phyloP scores from a whole-genome alignment of 2,329 filamentous ascomycete species.

The Daldinia eschscholtzii region DNA sequence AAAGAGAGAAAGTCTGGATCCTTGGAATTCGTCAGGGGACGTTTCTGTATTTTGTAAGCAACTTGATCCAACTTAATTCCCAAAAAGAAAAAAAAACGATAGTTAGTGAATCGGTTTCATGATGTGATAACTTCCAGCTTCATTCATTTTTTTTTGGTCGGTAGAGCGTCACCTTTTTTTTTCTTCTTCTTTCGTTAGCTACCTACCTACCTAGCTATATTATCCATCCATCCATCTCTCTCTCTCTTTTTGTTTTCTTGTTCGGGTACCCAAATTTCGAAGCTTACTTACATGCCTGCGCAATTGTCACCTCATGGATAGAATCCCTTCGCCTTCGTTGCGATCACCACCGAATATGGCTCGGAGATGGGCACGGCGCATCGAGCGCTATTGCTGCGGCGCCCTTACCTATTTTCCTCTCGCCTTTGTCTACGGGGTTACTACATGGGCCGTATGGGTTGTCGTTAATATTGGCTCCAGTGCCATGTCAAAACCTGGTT shows the following conservation, averaged over 20 bases:
- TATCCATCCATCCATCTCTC: neutral
- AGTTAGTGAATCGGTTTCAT: slow-evolving; percentile 32
- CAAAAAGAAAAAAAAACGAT: slow-evolving; percentile 7
- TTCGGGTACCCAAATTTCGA: neutral
- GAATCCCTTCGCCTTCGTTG: slow-evolving; percentile 44
- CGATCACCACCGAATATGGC: slow-evolving; percentile 60
- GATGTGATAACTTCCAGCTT: slow-evolving; percentile 31
- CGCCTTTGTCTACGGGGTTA: slow-evolving; percentile 86
- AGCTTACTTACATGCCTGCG: slow-evolving; percentile 10
- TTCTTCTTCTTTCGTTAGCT: neutral
- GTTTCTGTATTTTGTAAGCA: slow-evolving; percentile 16
- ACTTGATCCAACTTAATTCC: neutral
- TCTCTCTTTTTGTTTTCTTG: neutral
- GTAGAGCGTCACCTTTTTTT: slow-evolving; percentile 25
- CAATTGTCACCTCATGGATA: slow-evolving; percentile 45
- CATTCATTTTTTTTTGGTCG: slow-evolving; percentile 15
- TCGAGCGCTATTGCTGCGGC: slow-evolving; percentile 87
- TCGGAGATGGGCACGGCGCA: slow-evolving; percentile 73
- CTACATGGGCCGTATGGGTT: slow-evolving; percentile 95
- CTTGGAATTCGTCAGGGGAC: slow-evolving; percentile 30
- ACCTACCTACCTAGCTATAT: neutral
- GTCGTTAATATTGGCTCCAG: slow-evolving; percentile 77
- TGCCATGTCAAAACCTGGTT: slow-evolving; percentile 64
- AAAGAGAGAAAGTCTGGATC: neutral
- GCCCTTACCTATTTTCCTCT: slow-evolving; percentile 88